Conservation (phyloP, 1,284 basidiomycete species). For the Ceratobasidium theobromae region DNA sequence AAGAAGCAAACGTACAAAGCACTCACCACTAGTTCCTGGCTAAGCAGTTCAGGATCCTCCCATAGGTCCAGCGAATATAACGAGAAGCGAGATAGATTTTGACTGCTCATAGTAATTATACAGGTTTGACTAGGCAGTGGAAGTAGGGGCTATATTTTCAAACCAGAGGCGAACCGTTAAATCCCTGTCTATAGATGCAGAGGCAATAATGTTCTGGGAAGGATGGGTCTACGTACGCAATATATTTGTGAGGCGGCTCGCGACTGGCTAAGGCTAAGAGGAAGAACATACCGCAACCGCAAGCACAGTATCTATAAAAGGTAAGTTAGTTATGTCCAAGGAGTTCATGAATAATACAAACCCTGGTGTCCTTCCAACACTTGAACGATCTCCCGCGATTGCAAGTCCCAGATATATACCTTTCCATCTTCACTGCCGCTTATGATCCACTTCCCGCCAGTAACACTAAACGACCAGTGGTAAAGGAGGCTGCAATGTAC, state of each 20-base stretch:
- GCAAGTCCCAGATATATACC: constrained; percentile 88
- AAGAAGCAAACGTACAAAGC: too few species aligned
- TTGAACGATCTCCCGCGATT: constrained; percentile 74
- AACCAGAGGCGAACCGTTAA: constrained; percentile 77
- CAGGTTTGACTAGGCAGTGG: not conserved
- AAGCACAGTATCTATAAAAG: constrained; percentile 64
- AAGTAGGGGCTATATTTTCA: constrained; percentile 43
- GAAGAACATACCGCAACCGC: constrained; percentile 66
- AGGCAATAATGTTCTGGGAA: constrained; percentile 68
- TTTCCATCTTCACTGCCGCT: constrained; percentile 90
- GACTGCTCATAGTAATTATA: not conserved
- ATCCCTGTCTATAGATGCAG: constrained; percentile 83
- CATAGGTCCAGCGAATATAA: too few species aligned
- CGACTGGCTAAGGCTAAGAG: not conserved
- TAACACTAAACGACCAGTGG: constrained; percentile 48
- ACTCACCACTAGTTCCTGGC: too few species aligned
- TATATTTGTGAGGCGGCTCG: constrained; percentile 14
- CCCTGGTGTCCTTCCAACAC: constrained; percentile 79
- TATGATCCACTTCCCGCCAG: constrained; percentile 71
- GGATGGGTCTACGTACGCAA: constrained; percentile 63
- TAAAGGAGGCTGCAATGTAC: not conserved
- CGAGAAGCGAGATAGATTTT: not conserved
- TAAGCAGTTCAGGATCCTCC: too few species aligned
- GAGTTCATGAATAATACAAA: constrained; percentile 40
- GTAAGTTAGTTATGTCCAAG: constrained; percentile 27